phyloP scores from a whole-genome alignment of 148 eudicot genomes.

The Rhododendron molle region DNA sequence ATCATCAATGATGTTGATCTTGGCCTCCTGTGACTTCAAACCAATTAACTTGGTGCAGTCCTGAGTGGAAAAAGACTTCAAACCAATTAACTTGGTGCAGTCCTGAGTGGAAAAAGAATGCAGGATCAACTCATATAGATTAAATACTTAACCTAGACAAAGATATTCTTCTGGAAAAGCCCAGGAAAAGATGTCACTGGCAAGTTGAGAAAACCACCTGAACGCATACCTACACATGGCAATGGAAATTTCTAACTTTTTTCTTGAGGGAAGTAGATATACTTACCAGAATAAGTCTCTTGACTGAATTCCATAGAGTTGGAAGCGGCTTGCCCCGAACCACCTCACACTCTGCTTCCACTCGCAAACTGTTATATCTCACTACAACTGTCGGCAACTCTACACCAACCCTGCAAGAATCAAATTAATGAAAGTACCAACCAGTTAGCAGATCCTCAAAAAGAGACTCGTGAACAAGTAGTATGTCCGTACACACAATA shows the following conservation, averaged over 20 bases:
- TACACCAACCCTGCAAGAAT: conserved; percentile 59
- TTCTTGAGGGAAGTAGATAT: background rate
- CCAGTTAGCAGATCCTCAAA: background rate
- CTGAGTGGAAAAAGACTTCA: conserved; percentile 21
- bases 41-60: conserved; percentile 17
- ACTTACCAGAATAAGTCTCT: conserved; percentile 54
- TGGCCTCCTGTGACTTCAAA: conserved; percentile 4
- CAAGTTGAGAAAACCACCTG: background rate
- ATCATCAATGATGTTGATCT: conserved; percentile 44
- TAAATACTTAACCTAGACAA: no score
- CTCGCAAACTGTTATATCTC: conserved; percentile 49
- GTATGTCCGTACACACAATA: background rate
- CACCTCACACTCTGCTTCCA: conserved; percentile 68
- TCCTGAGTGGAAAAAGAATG: conserved; percentile 25
- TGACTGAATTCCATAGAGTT: conserved; percentile 78
- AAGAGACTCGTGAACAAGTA: background rate
- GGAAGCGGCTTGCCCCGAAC: conserved; percentile 90
- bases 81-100: conserved; percentile 12
- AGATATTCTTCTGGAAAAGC: no score
- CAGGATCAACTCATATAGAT: background rate
- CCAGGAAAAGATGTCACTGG: no score
- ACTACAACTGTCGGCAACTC: conserved; percentile 65
- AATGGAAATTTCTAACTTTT: background rate
- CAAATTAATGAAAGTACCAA: background rate
- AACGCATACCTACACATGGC: background rate